Percentiles rank a stretch among this genome's conserved stretches.
Evolutionary conservation across 208 protist species (phyloP).

Genomic region (Trypanosoma scelopori): DNA sequence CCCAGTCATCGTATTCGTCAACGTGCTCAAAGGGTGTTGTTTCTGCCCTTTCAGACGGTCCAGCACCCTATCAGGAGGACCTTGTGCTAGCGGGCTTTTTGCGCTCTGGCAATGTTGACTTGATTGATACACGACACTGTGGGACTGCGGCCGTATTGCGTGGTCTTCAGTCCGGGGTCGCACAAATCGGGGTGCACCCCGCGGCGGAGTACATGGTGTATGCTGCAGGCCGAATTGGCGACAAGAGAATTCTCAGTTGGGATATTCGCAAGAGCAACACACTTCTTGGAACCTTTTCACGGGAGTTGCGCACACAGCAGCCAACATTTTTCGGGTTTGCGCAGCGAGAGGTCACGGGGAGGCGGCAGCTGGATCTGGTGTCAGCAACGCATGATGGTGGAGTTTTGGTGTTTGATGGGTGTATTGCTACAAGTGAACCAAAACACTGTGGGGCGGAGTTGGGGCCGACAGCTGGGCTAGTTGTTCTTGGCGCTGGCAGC

Average conservation of each 20-base stretch:
- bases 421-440: background rate
- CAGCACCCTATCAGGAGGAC: conserved; percentile 17
- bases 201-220: conserved; percentile 33
- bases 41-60: conserved; percentile 41
- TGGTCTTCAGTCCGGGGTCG: conserved; percentile 21
- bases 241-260: conserved; percentile 65
- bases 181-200: conserved; percentile 21
- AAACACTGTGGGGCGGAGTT: conserved; percentile 9
- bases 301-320: conserved; percentile 45
- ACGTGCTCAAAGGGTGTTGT: conserved; percentile 33
- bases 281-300: conserved; percentile 31
- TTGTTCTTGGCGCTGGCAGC: conserved; percentile 18
- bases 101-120: conserved; percentile 51
- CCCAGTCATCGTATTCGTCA: conserved; percentile 46
- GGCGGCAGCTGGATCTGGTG: conserved; percentile 31
- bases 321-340: conserved; percentile 51
- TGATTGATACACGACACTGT: conserved; percentile 56
- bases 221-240: conserved; percentile 35
- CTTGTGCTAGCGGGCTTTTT: conserved; percentile 59
- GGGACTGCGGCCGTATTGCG: conserved; percentile 51
- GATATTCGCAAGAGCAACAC: conserved; percentile 46
- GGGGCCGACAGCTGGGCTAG: conserved; percentile 34
- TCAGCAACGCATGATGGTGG: conserved; percentile 44
- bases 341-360: background rate
- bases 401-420: conserved; percentile 36